Evolutionary conservation across 306 rosid species (phyloP).

Genomic region (Hippophae gyantsensis): DNA sequence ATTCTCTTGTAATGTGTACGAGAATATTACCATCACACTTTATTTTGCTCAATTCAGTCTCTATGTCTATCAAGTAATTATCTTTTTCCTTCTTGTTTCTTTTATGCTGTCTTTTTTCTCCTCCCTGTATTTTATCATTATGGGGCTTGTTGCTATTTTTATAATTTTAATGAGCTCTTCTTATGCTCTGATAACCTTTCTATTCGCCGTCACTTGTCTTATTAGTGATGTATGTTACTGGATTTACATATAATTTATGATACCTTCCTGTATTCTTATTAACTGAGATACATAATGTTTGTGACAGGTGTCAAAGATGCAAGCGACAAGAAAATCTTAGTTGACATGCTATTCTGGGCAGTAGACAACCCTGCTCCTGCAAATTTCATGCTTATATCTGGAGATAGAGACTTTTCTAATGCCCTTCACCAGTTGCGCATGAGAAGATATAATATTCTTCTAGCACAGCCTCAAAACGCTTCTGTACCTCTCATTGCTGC

Average conservation of each 20-base stretch:
- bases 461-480: slow-evolving; percentile 61
- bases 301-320: slow-evolving; percentile 68
- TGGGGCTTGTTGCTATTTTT: too few species aligned
- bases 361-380: slow-evolving; percentile 95
- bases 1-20: too few species aligned
- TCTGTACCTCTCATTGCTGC: slow-evolving; percentile 67
- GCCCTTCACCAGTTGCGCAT: slow-evolving; percentile 76
- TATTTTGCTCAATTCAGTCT: too few species aligned
- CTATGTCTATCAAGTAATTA: too few species aligned
- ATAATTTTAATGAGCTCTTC: too few species aligned
- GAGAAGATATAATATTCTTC: slow-evolving; percentile 77
- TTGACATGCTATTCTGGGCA: slow-evolving; percentile 90
- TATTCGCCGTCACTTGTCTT: too few species aligned
- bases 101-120: too few species aligned
- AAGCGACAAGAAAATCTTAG: slow-evolving; percentile 68
- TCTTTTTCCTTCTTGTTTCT: too few species aligned
- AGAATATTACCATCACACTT: too few species aligned
- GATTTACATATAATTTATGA: background rate
- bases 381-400: slow-evolving; percentile 69
- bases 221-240: background rate
- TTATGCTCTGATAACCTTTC: too few species aligned
- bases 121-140: too few species aligned
- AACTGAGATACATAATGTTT: slow-evolving; percentile 5
- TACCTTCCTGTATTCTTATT: background rate
- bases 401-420: slow-evolving; percentile 72